Base-by-base conservation (phyloP, 495 filamentous ascomycete genomes). In the Neurospora tetrasperma region DNA sequence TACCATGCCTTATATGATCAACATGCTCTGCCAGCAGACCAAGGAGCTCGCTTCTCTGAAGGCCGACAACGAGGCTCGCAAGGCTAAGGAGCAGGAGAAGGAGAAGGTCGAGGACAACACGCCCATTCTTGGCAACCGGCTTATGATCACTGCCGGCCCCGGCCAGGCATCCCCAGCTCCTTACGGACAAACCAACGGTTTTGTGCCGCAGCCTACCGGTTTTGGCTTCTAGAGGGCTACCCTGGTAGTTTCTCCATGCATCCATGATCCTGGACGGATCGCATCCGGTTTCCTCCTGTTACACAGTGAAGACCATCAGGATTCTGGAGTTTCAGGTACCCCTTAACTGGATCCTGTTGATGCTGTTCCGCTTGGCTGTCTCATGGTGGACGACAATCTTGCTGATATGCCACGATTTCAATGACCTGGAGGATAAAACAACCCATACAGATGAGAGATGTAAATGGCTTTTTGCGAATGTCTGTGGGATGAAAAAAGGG, bases 1-100 rank as follows among this genome's bases (percentile, higher is more conserved):
- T 85, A 96, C 95, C 72, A 98, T 99, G 96, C 96, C 96, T 18
- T 99, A 94, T 86, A 96, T 99, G 94, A 98, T 99, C 87, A 98
- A 98, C 85, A 90, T 94, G 82, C 87, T 98, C 77, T 91, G 89
- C 82, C 93, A 97, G 81, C 94, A 98, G 82, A 93, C 93, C 70
- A 89, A 90, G 41, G 90, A 95, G 27, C 91, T 99, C 75, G 90
- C 93, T 74, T 82, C 83, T 72, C 88, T 99, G 42, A 95, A 95
- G 87, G 93, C 92, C 75, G 96, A 99, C 84, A 98, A 98, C 80
- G 96, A 99, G 80, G 94, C 96, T 80, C 93, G 96, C 78, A 99
- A 98, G 87, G 86, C 88, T 35, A 90, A 89, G 74, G 96, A 99
- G 82, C 89, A 89, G 72, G 90, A 91, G 62, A 90, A 97, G 77